Conservation (phyloP, 768 basidiomycete species). For the Suillus plorans region DNA sequence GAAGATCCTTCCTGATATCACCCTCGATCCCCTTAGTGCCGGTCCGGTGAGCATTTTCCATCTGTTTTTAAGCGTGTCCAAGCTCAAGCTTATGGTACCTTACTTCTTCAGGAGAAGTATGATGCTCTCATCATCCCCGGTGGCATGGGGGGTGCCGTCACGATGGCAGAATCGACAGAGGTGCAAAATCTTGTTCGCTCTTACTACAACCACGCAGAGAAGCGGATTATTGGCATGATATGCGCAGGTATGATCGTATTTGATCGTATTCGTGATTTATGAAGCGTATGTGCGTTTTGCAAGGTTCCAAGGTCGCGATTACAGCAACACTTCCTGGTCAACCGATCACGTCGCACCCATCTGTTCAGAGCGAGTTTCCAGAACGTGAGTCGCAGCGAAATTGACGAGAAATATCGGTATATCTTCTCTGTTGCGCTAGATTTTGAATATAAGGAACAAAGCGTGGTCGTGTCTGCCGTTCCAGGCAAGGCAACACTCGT, state of each 20-base stretch:
- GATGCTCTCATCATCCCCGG: slow-evolving; percentile 77
- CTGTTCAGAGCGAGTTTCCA: slow-evolving; percentile 60
- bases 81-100: not conserved
- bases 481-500: slow-evolving; percentile 52
- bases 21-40: slow-evolving; percentile 43
- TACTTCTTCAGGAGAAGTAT: slow-evolving; percentile 49
- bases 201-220: slow-evolving; percentile 36
- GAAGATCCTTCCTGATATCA: slow-evolving; percentile 66
- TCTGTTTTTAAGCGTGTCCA: not conserved
- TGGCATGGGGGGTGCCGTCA: slow-evolving; percentile 75
- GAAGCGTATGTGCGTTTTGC: not conserved
- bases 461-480: slow-evolving; percentile 62
- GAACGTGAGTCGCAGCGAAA: slow-evolving; percentile 36
- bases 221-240: slow-evolving; percentile 72
- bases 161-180: slow-evolving; percentile 54
- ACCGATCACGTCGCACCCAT: slow-evolving; percentile 77
- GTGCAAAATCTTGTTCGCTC: slow-evolving; percentile 65
- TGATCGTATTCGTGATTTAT: not conserved
- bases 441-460: slow-evolving; percentile 72
- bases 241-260: slow-evolving; percentile 58
- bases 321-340: slow-evolving; percentile 60
- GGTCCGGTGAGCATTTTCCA: slow-evolving; percentile 42
- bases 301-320: slow-evolving; percentile 71
- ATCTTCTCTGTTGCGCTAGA: slow-evolving; percentile 35
- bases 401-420: not conserved